Base-by-base conservation (phyloP, 1,139 yeast genomes). In the Suhomyces bokatorum region DNA sequence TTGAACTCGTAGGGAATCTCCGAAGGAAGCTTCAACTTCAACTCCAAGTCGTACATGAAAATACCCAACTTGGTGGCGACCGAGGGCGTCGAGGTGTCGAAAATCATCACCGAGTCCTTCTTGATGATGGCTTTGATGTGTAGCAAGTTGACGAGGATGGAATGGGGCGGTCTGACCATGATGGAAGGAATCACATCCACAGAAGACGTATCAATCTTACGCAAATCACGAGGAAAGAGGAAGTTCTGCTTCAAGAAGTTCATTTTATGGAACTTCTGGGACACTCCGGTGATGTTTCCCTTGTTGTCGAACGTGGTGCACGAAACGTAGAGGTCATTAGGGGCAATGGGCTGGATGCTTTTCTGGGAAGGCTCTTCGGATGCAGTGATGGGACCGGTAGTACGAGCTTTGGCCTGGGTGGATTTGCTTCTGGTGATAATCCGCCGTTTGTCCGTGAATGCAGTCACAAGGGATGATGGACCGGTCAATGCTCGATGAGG, bases 111-210 rank as follows among this genome's bases (percentile, higher is more conserved):
- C 51, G 79, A 71, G 58, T 91, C 95, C 26, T 83, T 80, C 57
- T 87, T 87, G 30, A 93, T 81, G 42, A 93, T 74, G 1, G 98
- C 97, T 52, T 90, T 85, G 33, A 93, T 87, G 61, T 93, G 96
- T 40, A 91, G 69, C 46, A 93, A 68, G 58, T 88, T 90, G 37
- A 93, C 81, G 39, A 93, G 67, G 26, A 91, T 87, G 32, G 96
- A 85, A 56, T 82, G 80, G 6, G 72, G 68, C 28, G 85, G 80
- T 42, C 97, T 79, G 13, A 90, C 85, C 59, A 88, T 75, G 34
- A 93, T 84, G 28, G 93, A 81, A 0, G 99, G 99, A 9, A 89
- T 93, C 30, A 93, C 87, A 62, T 90, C 96, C 49, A 87, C 84
- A 24, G 87, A 78, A 0, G 96, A 88, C 7, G 95, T 85, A 65